Conservation (phyloP, 2,329 filamentous ascomycete species). For the Aspergillus pseudotamarii region DNA sequence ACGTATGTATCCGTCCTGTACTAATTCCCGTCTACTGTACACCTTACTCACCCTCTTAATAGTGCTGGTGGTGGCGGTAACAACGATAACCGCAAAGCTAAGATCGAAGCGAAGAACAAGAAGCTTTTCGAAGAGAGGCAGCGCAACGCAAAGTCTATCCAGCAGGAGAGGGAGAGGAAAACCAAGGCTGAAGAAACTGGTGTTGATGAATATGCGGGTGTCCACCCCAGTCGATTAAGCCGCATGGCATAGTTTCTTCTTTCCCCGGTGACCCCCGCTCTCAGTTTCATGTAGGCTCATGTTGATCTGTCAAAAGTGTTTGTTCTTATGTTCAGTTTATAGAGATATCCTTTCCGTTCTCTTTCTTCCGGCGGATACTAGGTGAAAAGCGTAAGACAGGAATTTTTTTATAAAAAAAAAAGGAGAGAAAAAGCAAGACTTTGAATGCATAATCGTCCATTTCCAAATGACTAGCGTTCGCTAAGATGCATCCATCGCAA, state of each 20-base stretch:
- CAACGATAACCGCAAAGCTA: conserved; percentile 69
- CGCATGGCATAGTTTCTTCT: conserved; percentile 31
- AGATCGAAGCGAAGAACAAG: conserved; percentile 82
- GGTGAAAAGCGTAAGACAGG: conserved; percentile 11
- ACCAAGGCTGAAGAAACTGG: conserved; percentile 18
- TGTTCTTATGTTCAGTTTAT: conserved; percentile 10
- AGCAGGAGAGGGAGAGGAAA: conserved; percentile 47
- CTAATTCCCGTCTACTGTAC: neutral
- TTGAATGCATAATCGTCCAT: neutral
- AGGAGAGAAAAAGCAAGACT: neutral
- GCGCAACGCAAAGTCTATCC: conserved; percentile 53
- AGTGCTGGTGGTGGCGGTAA: conserved; percentile 84
- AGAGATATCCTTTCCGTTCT: conserved; percentile 23
- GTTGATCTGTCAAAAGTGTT: conserved; percentile 8
- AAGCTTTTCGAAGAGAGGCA: conserved; percentile 74
- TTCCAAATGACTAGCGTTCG: conserved; percentile 1
- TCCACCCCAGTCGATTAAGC: conserved; percentile 50
- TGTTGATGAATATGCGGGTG: conserved; percentile 35
- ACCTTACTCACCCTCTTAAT: conserved; percentile 5
- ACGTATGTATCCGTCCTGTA: conserved; percentile 60
- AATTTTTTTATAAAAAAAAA: conserved; percentile 4
- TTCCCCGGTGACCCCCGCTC: neutral
- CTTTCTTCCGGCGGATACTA: conserved; percentile 15
- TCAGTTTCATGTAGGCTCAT: neutral
- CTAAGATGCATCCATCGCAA: conserved; percentile 5